phyloP scores from a whole-genome alignment of 192 early-diverging fungal genomes.

The Gonapodya prolifera region DNA sequence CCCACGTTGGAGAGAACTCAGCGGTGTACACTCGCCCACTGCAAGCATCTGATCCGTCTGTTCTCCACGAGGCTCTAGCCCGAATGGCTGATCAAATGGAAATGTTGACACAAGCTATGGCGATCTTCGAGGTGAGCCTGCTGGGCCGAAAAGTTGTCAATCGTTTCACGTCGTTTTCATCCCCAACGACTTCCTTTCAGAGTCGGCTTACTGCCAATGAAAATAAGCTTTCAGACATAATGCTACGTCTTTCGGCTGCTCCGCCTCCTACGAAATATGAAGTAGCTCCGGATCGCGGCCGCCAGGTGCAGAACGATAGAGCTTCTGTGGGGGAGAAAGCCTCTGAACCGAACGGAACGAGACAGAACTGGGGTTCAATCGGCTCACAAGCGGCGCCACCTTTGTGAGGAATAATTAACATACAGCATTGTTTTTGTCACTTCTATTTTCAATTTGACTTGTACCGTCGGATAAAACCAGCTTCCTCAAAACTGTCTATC shows the following conservation, averaged over 20 bases:
- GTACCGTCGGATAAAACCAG: conserved; percentile 14
- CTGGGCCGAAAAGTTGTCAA: not conserved
- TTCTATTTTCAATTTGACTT: no score
- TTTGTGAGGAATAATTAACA: not conserved
- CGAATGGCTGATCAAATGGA: conserved; percentile 37
- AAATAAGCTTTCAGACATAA: conserved; percentile 17
- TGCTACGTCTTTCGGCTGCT: not conserved
- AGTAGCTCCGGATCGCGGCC: no score
- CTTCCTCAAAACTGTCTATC: conserved; percentile 17
- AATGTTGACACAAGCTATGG: conserved; percentile 47
- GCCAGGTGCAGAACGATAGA: no score
- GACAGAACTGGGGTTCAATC: no score
- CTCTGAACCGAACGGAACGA: no score
- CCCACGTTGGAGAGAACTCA: conserved; percentile 11
- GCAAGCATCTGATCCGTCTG: conserved; percentile 23
- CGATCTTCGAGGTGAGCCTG: conserved; percentile 33
- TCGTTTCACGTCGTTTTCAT: not conserved
- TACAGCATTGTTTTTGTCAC: no score
- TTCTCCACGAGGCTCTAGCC: conserved; percentile 27
- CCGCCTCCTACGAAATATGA: no score
- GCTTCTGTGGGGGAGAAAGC: no score
- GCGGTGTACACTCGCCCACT: conserved; percentile 14
- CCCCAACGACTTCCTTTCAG: conserved; percentile 17
- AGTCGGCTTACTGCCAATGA: conserved; percentile 37
- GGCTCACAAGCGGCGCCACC: not conserved